A percentile compares a stretch with the other conserved stretches of the same genome.
Evolutionary conservation across 768 basidiomycete genomes (phyloP).

Genomic region (Leucocoprinus birnbaumii): DNA sequence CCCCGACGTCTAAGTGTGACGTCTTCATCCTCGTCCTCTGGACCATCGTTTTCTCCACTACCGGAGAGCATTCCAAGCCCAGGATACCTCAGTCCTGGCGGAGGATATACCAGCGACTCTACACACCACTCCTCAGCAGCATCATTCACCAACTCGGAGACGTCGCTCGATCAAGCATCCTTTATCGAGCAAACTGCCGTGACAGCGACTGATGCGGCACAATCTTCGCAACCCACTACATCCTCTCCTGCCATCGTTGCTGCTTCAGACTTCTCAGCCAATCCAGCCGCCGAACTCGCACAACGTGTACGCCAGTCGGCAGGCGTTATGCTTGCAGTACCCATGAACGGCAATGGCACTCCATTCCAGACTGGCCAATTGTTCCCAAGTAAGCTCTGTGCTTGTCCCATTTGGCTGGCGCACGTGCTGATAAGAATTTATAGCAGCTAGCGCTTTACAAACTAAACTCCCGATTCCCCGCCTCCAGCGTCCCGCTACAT

Average conservation of each 20-base stretch:
- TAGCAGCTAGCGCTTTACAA: conserved; percentile 18
- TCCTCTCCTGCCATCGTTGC: conserved; percentile 11
- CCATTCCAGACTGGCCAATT: conserved; percentile 22
- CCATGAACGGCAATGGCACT: conserved; percentile 29
- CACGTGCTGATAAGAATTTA: conserved; percentile 3
- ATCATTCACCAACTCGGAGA: conserved; percentile 10
- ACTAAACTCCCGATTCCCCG: conserved; percentile 38
- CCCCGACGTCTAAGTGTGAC: conserved; percentile 49
- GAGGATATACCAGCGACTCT: conserved; percentile 21
- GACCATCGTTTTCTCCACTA: conserved; percentile 49
- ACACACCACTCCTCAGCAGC: conserved; percentile 13
- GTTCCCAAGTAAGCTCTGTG: conserved; percentile 19
- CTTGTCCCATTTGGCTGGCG: neutral
- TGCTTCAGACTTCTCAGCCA: conserved; percentile 13
- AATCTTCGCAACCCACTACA: conserved; percentile 8
- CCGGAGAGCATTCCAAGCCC: conserved; percentile 35
- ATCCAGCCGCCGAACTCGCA: conserved; percentile 41
- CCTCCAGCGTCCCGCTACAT: conserved; percentile 22
- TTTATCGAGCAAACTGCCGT: neutral
- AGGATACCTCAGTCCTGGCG: neutral
- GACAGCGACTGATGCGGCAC: neutral
- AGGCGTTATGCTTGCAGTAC: conserved; percentile 53
- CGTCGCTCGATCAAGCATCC: neutral
- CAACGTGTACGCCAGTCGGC: conserved; percentile 50
- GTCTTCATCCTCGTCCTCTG: conserved; percentile 54